Percentiles rank a stretch among this genome's conserved stretches.
These are phyloP conservation scores for Exidia glandulosa DNA, from an alignment of 768 basidiomycete genomes.

Conservation along the genomic window DNA sequence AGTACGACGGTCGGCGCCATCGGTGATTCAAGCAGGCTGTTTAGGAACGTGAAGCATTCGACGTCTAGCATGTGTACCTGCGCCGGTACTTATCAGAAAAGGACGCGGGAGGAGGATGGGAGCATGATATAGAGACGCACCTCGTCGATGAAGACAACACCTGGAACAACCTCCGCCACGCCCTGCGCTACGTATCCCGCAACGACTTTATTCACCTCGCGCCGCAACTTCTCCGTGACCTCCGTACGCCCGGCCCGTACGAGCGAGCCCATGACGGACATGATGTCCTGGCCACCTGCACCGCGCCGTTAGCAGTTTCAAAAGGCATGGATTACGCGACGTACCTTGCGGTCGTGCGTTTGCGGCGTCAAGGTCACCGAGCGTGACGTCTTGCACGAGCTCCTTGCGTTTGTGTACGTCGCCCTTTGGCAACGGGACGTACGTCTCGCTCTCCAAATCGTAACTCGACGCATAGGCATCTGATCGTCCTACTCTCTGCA, in stretches of 20 bases:
- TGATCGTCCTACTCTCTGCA: conserved; percentile 85
- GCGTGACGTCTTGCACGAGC: conserved; percentile 86
- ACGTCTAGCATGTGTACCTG: conserved; percentile 99
- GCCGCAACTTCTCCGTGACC: conserved; percentile 89
- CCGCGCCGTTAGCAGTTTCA: neutral
- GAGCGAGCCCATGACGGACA: conserved; percentile 89
- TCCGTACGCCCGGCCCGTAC: conserved; percentile 92
- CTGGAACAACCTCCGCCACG: conserved; percentile 94
- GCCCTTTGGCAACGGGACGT: conserved; percentile 93
- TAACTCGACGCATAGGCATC: conserved; percentile 97
- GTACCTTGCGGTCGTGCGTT: conserved; percentile 80
- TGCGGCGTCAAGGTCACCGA: conserved; percentile 92
- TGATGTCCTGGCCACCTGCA: conserved; percentile 83
- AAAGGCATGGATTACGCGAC: neutral
- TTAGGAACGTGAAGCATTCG: conserved; percentile 98
- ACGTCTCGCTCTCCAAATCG: conserved; percentile 96
- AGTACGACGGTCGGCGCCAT: conserved; percentile 97
- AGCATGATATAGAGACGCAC: conserved; percentile 30
- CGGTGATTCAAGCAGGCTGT: conserved; percentile 86
- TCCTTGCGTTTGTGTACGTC: conserved; percentile 96
- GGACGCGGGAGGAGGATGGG: neutral
- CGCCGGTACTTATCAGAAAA: no score
- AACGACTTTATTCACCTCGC: conserved; percentile 96
- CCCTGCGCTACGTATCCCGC: conserved; percentile 97
- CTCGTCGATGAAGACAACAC: conserved; percentile 98